Conservation (phyloP, 495 filamentous ascomycete species). For the Tetracladium setigerum region DNA sequence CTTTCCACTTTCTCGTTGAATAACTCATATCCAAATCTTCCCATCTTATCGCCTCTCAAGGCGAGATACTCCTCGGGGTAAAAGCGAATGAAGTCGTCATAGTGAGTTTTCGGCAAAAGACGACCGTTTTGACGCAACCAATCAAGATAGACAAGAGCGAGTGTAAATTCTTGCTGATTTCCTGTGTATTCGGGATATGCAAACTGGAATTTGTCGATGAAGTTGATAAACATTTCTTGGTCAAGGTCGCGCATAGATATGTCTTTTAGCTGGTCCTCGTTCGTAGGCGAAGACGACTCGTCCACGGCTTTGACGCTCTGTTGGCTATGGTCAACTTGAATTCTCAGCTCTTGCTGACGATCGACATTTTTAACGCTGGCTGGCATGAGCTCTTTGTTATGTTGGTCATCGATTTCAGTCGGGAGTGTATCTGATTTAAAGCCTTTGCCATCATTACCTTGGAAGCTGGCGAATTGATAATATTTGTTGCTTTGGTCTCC, state of each 20-base stretch:
- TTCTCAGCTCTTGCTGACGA: too few species aligned
- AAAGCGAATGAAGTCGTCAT: constrained; percentile 60
- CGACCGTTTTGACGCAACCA: constrained; percentile 31
- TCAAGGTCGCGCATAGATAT: neutral
- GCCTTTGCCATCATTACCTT: too few species aligned
- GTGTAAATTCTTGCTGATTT: constrained; percentile 43
- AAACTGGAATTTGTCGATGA: constrained; percentile 43
- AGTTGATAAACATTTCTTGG: constrained; percentile 10
- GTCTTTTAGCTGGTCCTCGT: constrained; percentile 4
- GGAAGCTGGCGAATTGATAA: too few species aligned
- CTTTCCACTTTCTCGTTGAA: constrained; percentile 32
- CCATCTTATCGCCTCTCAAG: constrained; percentile 5
- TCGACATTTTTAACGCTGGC: too few species aligned
- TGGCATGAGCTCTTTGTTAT: too few species aligned
- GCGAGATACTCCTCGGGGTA: constrained; percentile 32
- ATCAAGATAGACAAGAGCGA: constrained; percentile 46
- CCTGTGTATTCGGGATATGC: constrained; percentile 53
- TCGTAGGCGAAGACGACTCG: neutral
- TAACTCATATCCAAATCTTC: constrained; percentile 32
- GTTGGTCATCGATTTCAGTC: too few species aligned
- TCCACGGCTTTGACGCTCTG: too few species aligned
- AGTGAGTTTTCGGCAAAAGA: constrained; percentile 43
- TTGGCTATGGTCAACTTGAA: too few species aligned
- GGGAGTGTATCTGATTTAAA: too few species aligned
- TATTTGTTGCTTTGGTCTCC: too few species aligned